A percentile compares a stretch with the other conserved stretches of the same genome.
Conservation (phyloP, 208 protist genomes). For the Acanthamoeba castellanii region DNA sequence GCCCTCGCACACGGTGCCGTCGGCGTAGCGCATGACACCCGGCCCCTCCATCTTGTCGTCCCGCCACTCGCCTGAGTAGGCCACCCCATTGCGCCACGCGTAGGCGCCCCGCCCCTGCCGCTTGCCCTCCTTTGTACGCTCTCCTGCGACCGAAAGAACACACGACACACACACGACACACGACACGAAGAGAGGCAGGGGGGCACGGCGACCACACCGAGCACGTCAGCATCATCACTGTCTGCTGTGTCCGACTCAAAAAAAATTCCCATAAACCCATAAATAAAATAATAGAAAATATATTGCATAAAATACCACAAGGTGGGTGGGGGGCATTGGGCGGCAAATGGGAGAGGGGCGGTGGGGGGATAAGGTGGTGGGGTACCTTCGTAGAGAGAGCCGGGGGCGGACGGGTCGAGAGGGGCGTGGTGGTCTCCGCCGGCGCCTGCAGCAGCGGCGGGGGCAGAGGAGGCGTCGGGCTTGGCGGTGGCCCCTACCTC, state of each 20-base stretch:
- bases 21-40: slow-evolving; percentile 57
- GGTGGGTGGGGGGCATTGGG: too few relatives aligned
- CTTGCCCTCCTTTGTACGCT: slow-evolving; percentile 40
- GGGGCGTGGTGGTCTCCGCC: background rate
- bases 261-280: too few relatives aligned
- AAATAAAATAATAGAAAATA: background rate
- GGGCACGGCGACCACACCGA: too few relatives aligned
- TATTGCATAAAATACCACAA: too few relatives aligned
- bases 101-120: background rate
- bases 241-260: too few relatives aligned
- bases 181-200: too few relatives aligned
- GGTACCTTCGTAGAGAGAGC: background rate
- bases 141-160: background rate
- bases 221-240: too few relatives aligned
- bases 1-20: slow-evolving; percentile 51
- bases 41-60: slow-evolving; percentile 51
- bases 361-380: background rate
- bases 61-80: slow-evolving; percentile 61
- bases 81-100: slow-evolving; percentile 23
- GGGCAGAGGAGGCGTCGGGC: background rate
- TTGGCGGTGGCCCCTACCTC: background rate
- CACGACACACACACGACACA: too few relatives aligned
- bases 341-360: background rate
- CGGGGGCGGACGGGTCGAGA: background rate
- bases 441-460: background rate